Percentiles rank a stretch among this genome's conserved stretches.
Conservation (phyloP, 805 yeast species). For the Candida jianshihensis region DNA sequence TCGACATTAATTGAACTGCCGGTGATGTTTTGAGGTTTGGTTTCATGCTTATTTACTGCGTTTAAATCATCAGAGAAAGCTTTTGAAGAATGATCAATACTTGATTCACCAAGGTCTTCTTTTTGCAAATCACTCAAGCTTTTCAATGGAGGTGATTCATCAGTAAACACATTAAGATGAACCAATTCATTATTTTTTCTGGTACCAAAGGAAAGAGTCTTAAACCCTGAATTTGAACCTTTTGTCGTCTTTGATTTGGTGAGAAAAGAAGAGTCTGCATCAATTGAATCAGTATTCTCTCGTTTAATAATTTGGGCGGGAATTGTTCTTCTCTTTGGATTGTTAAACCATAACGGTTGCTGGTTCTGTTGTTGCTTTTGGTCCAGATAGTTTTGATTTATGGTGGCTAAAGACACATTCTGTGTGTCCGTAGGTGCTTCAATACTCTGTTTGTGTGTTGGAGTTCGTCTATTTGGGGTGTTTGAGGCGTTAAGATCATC, state of each 20-base stretch:
- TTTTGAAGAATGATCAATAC: too few relatives aligned
- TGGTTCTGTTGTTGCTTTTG: slow-evolving; percentile 3
- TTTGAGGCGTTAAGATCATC: slow-evolving; percentile 14
- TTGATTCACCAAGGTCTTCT: slow-evolving; percentile 27
- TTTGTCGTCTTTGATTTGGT: slow-evolving; percentile 11
- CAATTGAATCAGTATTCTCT: slow-evolving; percentile 17
- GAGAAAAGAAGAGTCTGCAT: slow-evolving; percentile 19
- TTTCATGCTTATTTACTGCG: too few relatives aligned
- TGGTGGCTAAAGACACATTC: slow-evolving; percentile 16
- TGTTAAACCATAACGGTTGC: slow-evolving; percentile 32
- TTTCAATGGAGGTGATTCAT: slow-evolving; percentile 35
- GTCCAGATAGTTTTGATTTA: slow-evolving; percentile 14
- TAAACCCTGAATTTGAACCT: slow-evolving; percentile 25
- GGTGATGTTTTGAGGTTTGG: slow-evolving; percentile 6
- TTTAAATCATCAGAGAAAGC: too few relatives aligned
- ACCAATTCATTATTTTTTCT: slow-evolving; percentile 21
- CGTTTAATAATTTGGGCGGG: slow-evolving; percentile 43
- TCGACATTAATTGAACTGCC: too few relatives aligned
- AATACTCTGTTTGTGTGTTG: slow-evolving; percentile 16
- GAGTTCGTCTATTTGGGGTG: slow-evolving; percentile 22
- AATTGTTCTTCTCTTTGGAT: slow-evolving; percentile 38
- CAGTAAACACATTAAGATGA: slow-evolving; percentile 26
- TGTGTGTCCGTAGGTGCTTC: slow-evolving; percentile 13
- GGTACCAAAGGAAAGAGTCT: slow-evolving; percentile 32
- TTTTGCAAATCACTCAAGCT: slow-evolving; percentile 34